Conservation (phyloP, 148 eudicot species). For the Nepenthes gracilis region DNA sequence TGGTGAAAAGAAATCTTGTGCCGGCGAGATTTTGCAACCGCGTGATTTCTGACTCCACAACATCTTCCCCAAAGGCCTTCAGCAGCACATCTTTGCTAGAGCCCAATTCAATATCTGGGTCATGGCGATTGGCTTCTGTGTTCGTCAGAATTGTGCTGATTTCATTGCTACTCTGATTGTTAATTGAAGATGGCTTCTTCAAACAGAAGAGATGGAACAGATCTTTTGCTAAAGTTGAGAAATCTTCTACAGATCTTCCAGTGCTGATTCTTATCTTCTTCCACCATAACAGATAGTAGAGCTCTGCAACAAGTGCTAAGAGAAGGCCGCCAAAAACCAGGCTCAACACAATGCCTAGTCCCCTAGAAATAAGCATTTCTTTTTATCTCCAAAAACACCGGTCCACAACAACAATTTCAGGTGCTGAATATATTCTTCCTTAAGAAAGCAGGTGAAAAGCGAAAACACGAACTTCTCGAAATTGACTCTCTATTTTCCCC, state of each 20-base stretch:
- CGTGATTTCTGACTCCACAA: slow-evolving; percentile 60
- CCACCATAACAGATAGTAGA: slow-evolving; percentile 78
- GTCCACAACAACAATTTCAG: background rate
- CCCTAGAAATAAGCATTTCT: slow-evolving; percentile 54
- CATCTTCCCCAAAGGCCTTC: slow-evolving; percentile 31
- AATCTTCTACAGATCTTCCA: slow-evolving; percentile 23
- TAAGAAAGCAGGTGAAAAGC: too few species aligned
- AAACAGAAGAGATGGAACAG: slow-evolving; percentile 44
- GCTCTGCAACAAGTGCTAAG: slow-evolving; percentile 57
- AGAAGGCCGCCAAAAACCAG: slow-evolving; percentile 60
- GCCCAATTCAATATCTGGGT: slow-evolving; percentile 38
- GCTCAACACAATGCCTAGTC: slow-evolving; percentile 61
- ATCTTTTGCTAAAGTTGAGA: slow-evolving; percentile 23
- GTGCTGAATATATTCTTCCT: too few species aligned
- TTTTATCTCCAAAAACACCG: background rate
- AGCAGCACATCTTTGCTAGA: slow-evolving; percentile 25
- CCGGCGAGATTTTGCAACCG: slow-evolving; percentile 64
- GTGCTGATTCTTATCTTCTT: slow-evolving; percentile 33
- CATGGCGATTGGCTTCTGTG: slow-evolving; percentile 13
- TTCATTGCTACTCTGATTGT: slow-evolving; percentile 10
- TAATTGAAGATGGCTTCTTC: slow-evolving; percentile 24
- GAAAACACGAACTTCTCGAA: too few species aligned
- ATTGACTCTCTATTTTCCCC: too few species aligned
- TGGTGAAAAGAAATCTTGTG: slow-evolving; percentile 82
- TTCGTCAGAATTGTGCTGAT: slow-evolving; percentile 9